These are phyloP conservation scores for Eimeria brunetti DNA, from an alignment of 169 alveolate genomes.

Conservation along the genomic window DNA sequence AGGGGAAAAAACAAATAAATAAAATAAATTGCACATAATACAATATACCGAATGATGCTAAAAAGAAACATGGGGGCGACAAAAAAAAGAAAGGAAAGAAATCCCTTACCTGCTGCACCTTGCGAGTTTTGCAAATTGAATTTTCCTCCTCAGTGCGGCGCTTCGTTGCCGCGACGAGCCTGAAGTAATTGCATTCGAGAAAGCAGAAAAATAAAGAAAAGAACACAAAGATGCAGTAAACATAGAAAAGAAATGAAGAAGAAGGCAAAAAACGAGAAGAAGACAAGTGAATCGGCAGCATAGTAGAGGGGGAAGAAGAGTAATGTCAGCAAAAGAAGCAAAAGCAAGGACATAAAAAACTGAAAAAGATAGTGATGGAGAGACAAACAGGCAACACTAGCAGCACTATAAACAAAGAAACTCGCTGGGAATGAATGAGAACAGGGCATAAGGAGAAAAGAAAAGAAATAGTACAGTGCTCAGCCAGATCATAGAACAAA, in stretches of 20 bases:
- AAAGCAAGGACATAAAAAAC: not conserved
- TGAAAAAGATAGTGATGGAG: not conserved
- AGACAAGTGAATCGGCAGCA: not conserved
- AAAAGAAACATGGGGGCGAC: not conserved
- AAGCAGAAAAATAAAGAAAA: not conserved
- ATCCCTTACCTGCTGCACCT: constrained; percentile 21
- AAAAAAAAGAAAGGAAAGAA: not conserved
- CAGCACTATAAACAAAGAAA: not conserved
- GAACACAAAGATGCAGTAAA: not conserved
- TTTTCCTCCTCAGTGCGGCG: constrained; percentile 38
- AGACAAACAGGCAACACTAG: not conserved
- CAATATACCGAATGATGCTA: no score
- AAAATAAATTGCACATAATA: no score
- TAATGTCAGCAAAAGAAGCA: not conserved
- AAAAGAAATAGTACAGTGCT: not conserved
- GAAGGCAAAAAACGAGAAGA: not conserved
- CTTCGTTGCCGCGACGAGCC: constrained; percentile 28
- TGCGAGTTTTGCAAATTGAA: constrained; percentile 35
- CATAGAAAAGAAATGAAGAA: not conserved
- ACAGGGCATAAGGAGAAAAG: not conserved
- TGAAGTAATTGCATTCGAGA: not conserved
- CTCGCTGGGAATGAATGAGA: not conserved
- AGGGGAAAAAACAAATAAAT: not conserved
- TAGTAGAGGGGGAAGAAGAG: no score
- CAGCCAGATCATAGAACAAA: not conserved